These are phyloP conservation scores for Solanum virginianum DNA, from an alignment of 257 asterid species.

Conservation along the genomic window DNA sequence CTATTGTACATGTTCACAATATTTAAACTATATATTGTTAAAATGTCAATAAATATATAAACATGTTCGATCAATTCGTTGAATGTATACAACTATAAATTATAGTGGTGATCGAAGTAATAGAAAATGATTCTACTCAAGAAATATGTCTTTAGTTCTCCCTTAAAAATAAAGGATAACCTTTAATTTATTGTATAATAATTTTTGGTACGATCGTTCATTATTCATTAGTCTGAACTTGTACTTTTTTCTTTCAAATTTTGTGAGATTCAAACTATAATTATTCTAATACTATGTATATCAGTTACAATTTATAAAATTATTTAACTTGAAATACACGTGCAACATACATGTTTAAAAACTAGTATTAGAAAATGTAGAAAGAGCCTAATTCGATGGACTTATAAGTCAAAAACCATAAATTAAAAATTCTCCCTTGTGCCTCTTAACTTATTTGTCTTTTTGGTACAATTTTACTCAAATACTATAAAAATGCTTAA, in stretches of 20 bases:
- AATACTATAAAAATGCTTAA: no score
- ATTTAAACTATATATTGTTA: neutral
- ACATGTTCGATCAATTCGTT: neutral
- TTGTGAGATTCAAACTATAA: neutral
- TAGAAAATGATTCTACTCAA: neutral
- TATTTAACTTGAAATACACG: no score
- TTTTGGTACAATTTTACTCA: no score
- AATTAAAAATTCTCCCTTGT: no score
- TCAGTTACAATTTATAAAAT: no score
- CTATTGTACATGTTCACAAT: neutral
- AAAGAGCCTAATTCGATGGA: no score
- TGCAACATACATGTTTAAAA: no score
- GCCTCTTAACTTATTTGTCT: no score
- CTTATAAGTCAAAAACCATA: no score
- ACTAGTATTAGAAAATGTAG: no score
- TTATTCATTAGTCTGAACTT: neutral
- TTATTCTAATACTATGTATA: neutral
- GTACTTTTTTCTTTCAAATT: neutral
- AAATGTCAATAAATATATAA: neutral
- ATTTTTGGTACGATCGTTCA: neutral
- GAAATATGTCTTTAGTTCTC: neutral
- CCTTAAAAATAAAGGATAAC: neutral
- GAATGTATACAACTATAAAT: neutral
- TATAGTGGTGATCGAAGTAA: neutral
- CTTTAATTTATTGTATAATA: neutral